Conservation (phyloP, 306 rosid species). For the Gillenia trifoliata region DNA sequence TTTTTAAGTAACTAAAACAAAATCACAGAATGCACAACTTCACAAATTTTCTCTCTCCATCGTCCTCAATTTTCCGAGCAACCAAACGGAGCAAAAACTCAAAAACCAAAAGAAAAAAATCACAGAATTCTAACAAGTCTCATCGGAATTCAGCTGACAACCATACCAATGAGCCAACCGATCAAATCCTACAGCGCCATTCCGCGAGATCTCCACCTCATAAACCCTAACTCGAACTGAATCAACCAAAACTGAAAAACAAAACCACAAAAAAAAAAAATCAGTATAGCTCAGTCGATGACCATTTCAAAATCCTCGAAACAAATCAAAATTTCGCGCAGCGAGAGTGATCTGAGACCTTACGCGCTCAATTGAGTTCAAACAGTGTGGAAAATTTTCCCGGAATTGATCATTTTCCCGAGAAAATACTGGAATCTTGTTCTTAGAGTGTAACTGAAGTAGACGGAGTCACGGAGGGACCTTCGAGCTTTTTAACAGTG, state of each 20-base stretch:
- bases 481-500: conserved; percentile 9
- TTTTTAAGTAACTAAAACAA: background rate
- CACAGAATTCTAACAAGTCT: conserved; percentile 7
- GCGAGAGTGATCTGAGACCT: conserved; percentile 23
- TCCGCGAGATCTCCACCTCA: conserved; percentile 15
- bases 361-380: background rate
- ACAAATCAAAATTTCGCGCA: background rate
- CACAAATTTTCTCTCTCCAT: background rate
- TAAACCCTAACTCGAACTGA: conserved; percentile 24
- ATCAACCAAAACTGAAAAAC: conserved; percentile 10
- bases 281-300: conserved; percentile 2
- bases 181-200: conserved; percentile 31
- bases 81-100: conserved; percentile 7
- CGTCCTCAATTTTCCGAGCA: conserved; percentile 12
- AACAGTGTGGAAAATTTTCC: background rate
- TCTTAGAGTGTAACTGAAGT: conserved; percentile 32
- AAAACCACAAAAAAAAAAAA: conserved; percentile 1
- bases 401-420: background rate
- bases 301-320: background rate
- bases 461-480: conserved; percentile 7
- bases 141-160: conserved; percentile 17
- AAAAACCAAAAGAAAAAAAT: background rate
- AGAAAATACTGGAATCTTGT: conserved; percentile 18
- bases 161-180: conserved; percentile 26
- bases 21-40: background rate